Conservation (phyloP, 2,329 filamentous ascomycete genomes). For the Ophiostoma ips region DNA sequence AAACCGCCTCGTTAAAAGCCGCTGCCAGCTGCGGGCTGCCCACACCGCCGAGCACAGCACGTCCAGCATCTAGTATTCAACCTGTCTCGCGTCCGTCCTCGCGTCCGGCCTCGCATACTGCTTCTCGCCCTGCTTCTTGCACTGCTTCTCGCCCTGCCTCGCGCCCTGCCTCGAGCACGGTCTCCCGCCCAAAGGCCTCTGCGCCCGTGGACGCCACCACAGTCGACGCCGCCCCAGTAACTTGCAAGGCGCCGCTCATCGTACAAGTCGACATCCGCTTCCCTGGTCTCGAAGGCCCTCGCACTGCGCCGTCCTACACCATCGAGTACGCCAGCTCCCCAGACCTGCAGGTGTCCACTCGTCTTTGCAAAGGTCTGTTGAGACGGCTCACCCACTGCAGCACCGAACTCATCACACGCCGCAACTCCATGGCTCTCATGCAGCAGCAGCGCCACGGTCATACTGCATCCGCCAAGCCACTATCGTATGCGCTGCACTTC, state of each 20-base stretch:
- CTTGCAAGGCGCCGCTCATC: slow-evolving; percentile 6
- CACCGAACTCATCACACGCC: slow-evolving; percentile 38
- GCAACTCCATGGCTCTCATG: slow-evolving; percentile 33
- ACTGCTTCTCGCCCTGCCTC: too few species aligned
- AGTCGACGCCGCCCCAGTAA: background rate
- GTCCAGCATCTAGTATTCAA: background rate
- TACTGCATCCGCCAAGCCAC: slow-evolving; percentile 24
- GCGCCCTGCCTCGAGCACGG: background rate
- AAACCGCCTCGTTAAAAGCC: slow-evolving; percentile 3
- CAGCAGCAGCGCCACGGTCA: slow-evolving; percentile 15
- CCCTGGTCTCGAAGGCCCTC: slow-evolving; percentile 1
- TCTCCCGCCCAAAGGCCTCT: background rate
- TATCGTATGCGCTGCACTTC: slow-evolving; percentile 35
- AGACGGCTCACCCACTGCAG: slow-evolving; percentile 37
- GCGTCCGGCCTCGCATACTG: too few species aligned
- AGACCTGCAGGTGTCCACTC: slow-evolving; percentile 28
- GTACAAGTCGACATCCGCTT: slow-evolving; percentile 13
- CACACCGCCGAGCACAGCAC: background rate
- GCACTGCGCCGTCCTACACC: slow-evolving; percentile 19
- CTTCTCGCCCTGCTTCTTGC: too few species aligned
- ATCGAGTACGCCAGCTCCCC: slow-evolving; percentile 34
- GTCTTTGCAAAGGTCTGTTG: slow-evolving; percentile 35
- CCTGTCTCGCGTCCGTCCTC: background rate
- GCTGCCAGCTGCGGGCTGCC: background rate
- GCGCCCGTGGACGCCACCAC: background rate